Conservation (phyloP, 768 basidiomycete species). For the Hericium erinaceus region DNA sequence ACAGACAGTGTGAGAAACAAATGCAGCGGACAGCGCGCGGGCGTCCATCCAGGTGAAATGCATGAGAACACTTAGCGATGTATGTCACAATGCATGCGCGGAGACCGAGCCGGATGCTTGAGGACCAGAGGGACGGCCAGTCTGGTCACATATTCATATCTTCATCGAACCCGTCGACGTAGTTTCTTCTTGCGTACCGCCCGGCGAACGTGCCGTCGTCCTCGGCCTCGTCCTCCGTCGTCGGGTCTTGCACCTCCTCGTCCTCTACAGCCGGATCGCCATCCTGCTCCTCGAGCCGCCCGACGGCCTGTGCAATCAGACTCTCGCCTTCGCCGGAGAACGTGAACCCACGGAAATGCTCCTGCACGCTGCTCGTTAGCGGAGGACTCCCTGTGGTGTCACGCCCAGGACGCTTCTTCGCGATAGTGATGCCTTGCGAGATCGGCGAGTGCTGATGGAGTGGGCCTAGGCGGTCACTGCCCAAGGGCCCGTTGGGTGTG, state of each 20-base stretch:
- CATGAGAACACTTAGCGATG: not conserved
- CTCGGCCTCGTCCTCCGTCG: conserved; percentile 72
- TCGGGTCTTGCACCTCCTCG: conserved; percentile 34
- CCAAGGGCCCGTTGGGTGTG: conserved; percentile 71
- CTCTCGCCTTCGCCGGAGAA: conserved; percentile 66
- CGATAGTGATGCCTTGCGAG: conserved; percentile 9
- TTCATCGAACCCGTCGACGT: conserved; percentile 26
- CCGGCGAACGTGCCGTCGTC: conserved; percentile 57
- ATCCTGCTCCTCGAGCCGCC: conserved; percentile 26
- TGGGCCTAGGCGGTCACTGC: conserved; percentile 25
- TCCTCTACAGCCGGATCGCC: conserved; percentile 19
- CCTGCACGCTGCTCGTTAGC: conserved; percentile 87
- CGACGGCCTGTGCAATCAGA: conserved; percentile 33
- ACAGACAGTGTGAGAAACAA: conserved; percentile 3
- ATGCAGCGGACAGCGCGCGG: not conserved
- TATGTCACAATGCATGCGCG: not conserved
- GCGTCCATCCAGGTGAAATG: not conserved
- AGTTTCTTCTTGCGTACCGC: conserved; percentile 54
- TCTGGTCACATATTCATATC: conserved; percentile 23
- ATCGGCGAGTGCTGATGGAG: conserved; percentile 3
- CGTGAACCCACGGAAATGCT: conserved; percentile 94
- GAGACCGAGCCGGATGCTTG: no score
- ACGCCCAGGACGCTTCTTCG: conserved; percentile 22
- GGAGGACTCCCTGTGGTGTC: conserved; percentile 37
- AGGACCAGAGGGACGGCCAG: not conserved